Evolutionary conservation across 2,329 filamentous ascomycete species (phyloP), one percentile per base, ranked within the genome.

Genomic region (Neofusicoccum parvum): DNA sequence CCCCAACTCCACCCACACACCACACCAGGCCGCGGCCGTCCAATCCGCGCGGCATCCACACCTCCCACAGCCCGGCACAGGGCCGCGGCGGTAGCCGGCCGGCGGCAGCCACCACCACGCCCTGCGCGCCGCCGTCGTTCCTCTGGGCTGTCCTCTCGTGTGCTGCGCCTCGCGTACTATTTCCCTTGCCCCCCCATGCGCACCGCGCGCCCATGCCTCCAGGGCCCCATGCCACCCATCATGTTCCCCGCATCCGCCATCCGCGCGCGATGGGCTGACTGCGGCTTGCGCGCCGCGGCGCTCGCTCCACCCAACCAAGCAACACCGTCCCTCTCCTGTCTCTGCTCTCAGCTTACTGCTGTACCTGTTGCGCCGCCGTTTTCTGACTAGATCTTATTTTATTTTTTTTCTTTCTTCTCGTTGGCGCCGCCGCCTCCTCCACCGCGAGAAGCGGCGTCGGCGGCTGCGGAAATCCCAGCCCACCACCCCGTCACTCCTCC

Each of bases 181-280:
- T 58, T 15, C 53, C 53, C 53, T 58, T 39, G 34, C n/a, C 36
- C 32, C 53, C 53, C 53, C 27, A 32, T 32, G 27, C 27, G 27
- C 27, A 32, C 27, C 27, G 27, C 27, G 6, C 27, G 5, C 27
- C 27, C 27, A 32, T 32, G 27, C 27, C 27, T 32, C 27, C 27
- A 32, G 27, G 27, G 27, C 27, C 27, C 27, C 27, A 32, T 32
- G 27, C 27, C 27, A 32, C 27, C 27, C 27, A 32, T 32, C 27
- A 56, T 37, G 53, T 59, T 59, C 54, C 54, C 54, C 54, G 54
- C 54, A 59, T 59, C 54, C 54, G 54, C 54, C 15, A 9, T 54
- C 49, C 36, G 51, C 54, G 41, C 39, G 49, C 17, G 17, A 46
- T 46, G 54, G 27, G 54, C 54, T 59, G 54, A 59, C 54, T 34